Percentiles rank a stretch among this genome's conserved stretches.
phyloP scores from a whole-genome alignment of 225 moss, liverwort and hornwort species.

The Rhytidiadelphus loreus region DNA sequence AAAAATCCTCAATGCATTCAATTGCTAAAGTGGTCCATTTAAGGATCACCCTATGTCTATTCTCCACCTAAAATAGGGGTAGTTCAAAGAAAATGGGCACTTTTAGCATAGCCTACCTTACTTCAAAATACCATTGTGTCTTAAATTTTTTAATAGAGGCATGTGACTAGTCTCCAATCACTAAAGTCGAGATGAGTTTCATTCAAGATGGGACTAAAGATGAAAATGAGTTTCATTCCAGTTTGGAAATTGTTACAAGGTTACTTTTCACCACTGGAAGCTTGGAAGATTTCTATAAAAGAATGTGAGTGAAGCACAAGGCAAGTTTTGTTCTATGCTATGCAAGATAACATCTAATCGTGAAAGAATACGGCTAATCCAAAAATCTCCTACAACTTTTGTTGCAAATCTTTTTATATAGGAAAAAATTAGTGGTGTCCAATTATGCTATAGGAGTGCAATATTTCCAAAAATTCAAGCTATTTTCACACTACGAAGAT shows the following conservation, averaged over 20 bases:
- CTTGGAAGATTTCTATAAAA: background rate
- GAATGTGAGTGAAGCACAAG: background rate
- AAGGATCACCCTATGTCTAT: too few species aligned
- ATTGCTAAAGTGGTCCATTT: too few species aligned
- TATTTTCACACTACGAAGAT: background rate
- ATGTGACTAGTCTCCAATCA: too few species aligned
- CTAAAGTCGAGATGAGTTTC: background rate
- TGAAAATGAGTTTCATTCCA: background rate
- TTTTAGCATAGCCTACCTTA: too few species aligned
- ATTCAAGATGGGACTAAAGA: background rate
- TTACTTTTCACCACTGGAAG: background rate
- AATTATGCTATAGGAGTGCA: accelerated
- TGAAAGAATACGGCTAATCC: background rate
- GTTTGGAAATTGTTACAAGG: background rate
- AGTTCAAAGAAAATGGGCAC: too few species aligned
- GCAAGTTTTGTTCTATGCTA: background rate
- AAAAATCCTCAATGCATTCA: too few species aligned
- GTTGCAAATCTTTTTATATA: too few species aligned
- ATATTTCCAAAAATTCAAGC: background rate
- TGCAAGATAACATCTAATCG: accelerated
- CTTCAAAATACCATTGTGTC: background rate
- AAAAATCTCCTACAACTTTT: background rate
- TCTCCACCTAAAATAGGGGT: too few species aligned
- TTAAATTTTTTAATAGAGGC: background rate
- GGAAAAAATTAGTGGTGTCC: background rate